A percentile compares a stretch with the other conserved stretches of the same genome.
These are phyloP conservation scores for Pulveroboletus sp. DNA, from an alignment of 1,284 basidiomycete species.

Conservation along the genomic window DNA sequence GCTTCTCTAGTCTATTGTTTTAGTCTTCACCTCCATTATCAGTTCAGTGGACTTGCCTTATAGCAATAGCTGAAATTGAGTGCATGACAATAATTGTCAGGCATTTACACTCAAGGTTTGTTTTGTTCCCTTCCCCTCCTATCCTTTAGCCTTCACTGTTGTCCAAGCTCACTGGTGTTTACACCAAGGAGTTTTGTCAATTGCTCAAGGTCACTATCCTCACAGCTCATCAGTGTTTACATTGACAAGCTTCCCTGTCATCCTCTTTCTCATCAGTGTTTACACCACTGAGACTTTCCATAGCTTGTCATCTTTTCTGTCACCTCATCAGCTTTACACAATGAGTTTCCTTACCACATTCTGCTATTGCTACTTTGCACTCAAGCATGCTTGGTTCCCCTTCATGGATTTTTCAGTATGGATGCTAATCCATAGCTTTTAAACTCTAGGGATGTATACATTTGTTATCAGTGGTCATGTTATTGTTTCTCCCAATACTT, in stretches of 20 bases:
- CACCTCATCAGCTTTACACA: too few relatives aligned
- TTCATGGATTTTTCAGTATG: too few relatives aligned
- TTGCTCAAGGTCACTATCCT: background rate
- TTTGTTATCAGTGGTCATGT: background rate
- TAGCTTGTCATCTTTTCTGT: too few relatives aligned
- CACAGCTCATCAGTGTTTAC: background rate
- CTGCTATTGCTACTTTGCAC: too few relatives aligned
- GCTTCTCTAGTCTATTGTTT: too few relatives aligned
- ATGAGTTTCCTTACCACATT: too few relatives aligned
- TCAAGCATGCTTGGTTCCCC: too few relatives aligned
- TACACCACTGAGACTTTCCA: too few relatives aligned
- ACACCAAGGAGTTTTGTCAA: background rate
- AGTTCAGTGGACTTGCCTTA: too few relatives aligned
- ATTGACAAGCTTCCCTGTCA: background rate
- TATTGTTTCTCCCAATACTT: constrained; percentile 1
- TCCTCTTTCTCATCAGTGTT: too few relatives aligned
- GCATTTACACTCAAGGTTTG: background rate
- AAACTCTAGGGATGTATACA: background rate
- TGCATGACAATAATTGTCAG: background rate
- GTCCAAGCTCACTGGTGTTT: background rate
- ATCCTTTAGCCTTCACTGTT: too few relatives aligned
- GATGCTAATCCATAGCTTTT: background rate
- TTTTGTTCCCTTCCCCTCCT: background rate
- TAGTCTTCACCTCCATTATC: too few relatives aligned
- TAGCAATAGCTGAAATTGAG: background rate